phyloP scores from a whole-genome alignment of 208 protist genomes.

The Leishmania braziliensis region DNA sequence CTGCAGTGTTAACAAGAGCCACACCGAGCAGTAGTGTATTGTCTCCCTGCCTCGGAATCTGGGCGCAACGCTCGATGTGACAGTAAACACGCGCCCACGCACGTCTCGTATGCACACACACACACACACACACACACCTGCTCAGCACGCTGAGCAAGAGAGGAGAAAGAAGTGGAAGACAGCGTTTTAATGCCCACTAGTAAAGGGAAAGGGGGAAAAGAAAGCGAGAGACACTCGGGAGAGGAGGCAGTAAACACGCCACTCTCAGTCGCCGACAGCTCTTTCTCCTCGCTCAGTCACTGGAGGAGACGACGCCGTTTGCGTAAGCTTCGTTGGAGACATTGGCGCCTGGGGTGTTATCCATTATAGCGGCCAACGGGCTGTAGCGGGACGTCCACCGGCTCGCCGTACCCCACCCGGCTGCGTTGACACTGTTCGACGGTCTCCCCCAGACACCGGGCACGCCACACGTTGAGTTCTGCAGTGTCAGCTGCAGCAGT shows the following conservation, averaged over 20 bases:
- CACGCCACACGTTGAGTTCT: constrained; percentile 37
- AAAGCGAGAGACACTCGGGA: not conserved
- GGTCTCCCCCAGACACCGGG: constrained; percentile 53
- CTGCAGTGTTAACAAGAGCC: not conserved
- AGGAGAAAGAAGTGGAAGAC: not conserved
- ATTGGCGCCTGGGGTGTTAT: constrained; percentile 20
- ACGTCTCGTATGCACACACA: not conserved
- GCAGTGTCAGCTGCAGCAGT: constrained; percentile 50
- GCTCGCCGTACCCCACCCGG: constrained; percentile 26
- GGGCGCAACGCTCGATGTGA: not conserved
- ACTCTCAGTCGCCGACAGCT: not conserved
- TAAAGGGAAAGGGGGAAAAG: not conserved
- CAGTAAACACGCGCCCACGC: not conserved
- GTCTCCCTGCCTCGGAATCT: not conserved
- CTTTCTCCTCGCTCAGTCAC: constrained; percentile 25
- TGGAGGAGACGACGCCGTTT: constrained; percentile 29
- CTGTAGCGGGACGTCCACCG: constrained; percentile 64
- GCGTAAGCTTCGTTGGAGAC: constrained; percentile 4
- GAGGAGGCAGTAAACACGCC: not conserved
- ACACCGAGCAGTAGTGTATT: not conserved
- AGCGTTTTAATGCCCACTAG: too few relatives aligned
- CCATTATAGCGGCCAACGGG: constrained; percentile 48
- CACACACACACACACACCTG: not conserved
- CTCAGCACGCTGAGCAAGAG: not conserved
- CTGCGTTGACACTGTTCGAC: constrained; percentile 31